Percentiles rank a stretch among this genome's conserved stretches.
These are phyloP conservation scores for Podospora bellae-mahoneyi DNA, from an alignment of 495 filamentous ascomycete species.

Conservation along the genomic window DNA sequence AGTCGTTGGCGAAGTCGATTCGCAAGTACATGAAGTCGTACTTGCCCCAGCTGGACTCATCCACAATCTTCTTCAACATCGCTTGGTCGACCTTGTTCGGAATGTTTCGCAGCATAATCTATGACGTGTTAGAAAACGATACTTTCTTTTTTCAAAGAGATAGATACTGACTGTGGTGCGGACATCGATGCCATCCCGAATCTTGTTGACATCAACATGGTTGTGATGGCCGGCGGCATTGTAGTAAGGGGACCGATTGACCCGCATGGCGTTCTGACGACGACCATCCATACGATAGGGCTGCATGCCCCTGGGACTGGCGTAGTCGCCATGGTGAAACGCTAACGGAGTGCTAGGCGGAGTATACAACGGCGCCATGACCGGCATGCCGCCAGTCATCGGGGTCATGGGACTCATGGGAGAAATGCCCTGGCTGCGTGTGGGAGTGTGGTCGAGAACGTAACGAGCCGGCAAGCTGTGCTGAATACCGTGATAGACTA, in stretches of 20 bases:
- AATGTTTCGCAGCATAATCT: constrained; percentile 97
- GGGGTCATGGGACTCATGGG: constrained; percentile 27
- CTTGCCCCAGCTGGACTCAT: constrained; percentile 70
- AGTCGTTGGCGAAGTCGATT: constrained; percentile 85
- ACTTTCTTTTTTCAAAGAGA: background rate
- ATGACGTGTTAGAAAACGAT: constrained; percentile 16
- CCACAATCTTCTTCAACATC: constrained; percentile 73
- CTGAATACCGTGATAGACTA: constrained; percentile 31
- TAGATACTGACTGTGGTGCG: constrained; percentile 63
- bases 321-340: constrained; percentile 25
- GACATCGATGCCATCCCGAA: constrained; percentile 64
- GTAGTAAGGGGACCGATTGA: constrained; percentile 40
- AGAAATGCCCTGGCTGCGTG: constrained; percentile 28
- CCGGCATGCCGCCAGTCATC: constrained; percentile 20
- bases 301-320: constrained; percentile 33
- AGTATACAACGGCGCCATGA: constrained; percentile 29
- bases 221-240: constrained; percentile 56
- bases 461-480: constrained; percentile 26
- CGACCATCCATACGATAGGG: constrained; percentile 32
- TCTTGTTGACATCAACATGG: constrained; percentile 62
- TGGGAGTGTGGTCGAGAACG: constrained; percentile 38
- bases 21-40: constrained; percentile 96
- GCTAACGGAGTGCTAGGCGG: constrained; percentile 38
- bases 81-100: constrained; percentile 85
- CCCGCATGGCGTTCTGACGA: constrained; percentile 42